phyloP scores from a whole-genome alignment of 495 filamentous ascomycete genomes.

The Neurospora sp. region DNA sequence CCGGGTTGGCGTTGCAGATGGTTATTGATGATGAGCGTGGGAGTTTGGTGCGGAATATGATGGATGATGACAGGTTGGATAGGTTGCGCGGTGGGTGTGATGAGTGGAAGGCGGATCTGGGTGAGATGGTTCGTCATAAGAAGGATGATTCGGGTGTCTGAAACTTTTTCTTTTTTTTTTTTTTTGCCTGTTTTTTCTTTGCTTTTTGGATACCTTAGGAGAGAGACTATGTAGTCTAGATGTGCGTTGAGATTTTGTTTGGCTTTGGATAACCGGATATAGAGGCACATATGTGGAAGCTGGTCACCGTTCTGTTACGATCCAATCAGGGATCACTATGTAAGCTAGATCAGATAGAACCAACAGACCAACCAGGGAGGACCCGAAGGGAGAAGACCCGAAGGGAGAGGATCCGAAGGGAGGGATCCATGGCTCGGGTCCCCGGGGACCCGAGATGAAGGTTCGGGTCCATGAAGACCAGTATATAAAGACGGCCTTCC shows the following conservation, averaged over 20 bases:
- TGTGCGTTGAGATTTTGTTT: neutral
- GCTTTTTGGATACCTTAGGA: neutral
- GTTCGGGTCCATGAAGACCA: no score
- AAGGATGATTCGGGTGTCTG: neutral
- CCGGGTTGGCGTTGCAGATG: slow-evolving; percentile 39
- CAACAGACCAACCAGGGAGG: no score
- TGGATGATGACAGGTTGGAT: neutral
- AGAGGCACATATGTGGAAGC: neutral
- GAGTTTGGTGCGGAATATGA: neutral
- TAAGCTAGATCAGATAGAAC: no score
- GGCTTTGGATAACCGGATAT: neutral
- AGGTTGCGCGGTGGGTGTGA: neutral
- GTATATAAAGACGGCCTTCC: no score
- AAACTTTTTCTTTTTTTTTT: neutral
- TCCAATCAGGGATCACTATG: no score
- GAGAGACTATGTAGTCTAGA: neutral
- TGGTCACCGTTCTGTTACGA: no score
- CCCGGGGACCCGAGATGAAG: no score
- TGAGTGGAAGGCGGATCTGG: neutral
- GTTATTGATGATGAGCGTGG: slow-evolving; percentile 3
- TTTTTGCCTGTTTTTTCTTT: neutral
- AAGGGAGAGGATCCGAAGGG: no score
- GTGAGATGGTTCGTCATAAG: neutral
- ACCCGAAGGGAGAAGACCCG: no score
- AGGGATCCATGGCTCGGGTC: no score